A percentile compares a stretch with the other conserved stretches of the same genome.
These are phyloP conservation scores for Colletotrichum chrysophilum DNA, from an alignment of 2,329 filamentous ascomycete genomes.

Conservation along the genomic window DNA sequence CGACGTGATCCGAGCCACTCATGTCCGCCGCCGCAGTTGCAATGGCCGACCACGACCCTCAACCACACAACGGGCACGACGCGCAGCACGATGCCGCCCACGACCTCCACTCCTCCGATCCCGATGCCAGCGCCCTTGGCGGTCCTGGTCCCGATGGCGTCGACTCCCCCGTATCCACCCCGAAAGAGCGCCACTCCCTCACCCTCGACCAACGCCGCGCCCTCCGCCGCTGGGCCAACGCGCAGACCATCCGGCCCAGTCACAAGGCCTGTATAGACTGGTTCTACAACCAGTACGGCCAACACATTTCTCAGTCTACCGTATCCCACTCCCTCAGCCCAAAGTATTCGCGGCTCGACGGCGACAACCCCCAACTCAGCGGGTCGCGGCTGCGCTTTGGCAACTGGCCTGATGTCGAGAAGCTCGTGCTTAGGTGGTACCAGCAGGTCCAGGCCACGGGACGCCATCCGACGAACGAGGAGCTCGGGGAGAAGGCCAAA, in stretches of 20 bases:
- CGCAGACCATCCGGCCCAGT: slow-evolving; percentile 59
- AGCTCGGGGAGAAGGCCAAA: slow-evolving; percentile 67
- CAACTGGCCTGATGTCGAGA: slow-evolving; percentile 69
- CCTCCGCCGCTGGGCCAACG: slow-evolving; percentile 64
- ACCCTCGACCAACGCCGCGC: slow-evolving; percentile 68
- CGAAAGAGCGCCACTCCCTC: slow-evolving; percentile 61
- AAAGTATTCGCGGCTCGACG: slow-evolving; percentile 66
- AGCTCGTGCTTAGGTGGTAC: slow-evolving; percentile 61
- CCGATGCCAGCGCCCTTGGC: slow-evolving; percentile 5
- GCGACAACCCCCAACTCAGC: slow-evolving; percentile 64
- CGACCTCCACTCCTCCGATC: slow-evolving; percentile 12
- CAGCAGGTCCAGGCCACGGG: slow-evolving; percentile 56
- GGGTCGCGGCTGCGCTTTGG: slow-evolving; percentile 66
- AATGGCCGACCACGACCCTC: slow-evolving; percentile 21
- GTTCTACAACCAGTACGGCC: slow-evolving; percentile 63
- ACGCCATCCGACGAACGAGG: slow-evolving; percentile 66
- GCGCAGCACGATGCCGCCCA: slow-evolving; percentile 14
- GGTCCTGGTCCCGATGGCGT: not conserved
- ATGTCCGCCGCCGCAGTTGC: not conserved
- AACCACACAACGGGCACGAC: slow-evolving; percentile 10
- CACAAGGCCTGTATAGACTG: slow-evolving; percentile 69
- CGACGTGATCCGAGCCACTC: not conserved
- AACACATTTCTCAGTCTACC: slow-evolving; percentile 67
- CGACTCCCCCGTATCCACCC: slow-evolving; percentile 2
- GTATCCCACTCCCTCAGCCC: slow-evolving; percentile 67